These are phyloP conservation scores for Colletotrichum godetiae DNA, from an alignment of 2,329 filamentous ascomycete species.

Conservation along the genomic window DNA sequence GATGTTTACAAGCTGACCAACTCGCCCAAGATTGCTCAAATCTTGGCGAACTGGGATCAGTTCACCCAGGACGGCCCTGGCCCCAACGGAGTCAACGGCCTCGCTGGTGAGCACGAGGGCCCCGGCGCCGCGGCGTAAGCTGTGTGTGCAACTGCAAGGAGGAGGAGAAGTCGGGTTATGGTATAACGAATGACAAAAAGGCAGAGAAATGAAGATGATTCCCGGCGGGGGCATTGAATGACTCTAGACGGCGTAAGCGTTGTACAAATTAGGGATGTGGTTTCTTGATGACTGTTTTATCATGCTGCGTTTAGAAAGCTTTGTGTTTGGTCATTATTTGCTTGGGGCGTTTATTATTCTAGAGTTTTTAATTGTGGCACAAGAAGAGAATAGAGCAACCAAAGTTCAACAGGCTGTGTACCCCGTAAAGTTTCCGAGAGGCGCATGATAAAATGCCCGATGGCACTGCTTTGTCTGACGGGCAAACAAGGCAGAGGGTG, in stretches of 20 bases:
- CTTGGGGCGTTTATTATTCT: constrained; percentile 23
- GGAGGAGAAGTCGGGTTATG: constrained; percentile 35
- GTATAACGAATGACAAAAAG: constrained; percentile 7
- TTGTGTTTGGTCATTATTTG: not conserved
- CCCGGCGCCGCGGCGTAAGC: constrained; percentile 53
- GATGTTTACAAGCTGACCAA: constrained; percentile 97
- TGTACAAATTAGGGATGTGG: constrained; percentile 28
- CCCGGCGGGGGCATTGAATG: constrained; percentile 19
- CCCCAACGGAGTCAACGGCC: constrained; percentile 50
- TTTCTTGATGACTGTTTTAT: constrained; percentile 26
- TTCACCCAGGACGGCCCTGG: constrained; percentile 65
- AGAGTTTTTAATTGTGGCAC: constrained; percentile 17
- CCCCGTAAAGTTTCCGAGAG: not conserved
- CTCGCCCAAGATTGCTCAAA: constrained; percentile 79
- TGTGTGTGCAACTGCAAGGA: constrained; percentile 37
- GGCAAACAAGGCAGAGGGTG: constrained; percentile 16
- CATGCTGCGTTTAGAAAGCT: constrained; percentile 23
- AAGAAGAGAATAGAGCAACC: constrained; percentile 30
- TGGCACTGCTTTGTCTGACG: not conserved
- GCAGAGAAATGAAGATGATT: constrained; percentile 11
- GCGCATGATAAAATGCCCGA: constrained; percentile 12
- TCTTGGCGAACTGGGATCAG: constrained; percentile 88
- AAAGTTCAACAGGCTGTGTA: constrained; percentile 11
- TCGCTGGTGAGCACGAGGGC: constrained; percentile 51
- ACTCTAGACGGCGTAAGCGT: constrained; percentile 33